These are phyloP conservation scores for Stephanocyclus meneghinianus DNA, from an alignment of 352 stramenopile species.

Conservation along the genomic window DNA sequence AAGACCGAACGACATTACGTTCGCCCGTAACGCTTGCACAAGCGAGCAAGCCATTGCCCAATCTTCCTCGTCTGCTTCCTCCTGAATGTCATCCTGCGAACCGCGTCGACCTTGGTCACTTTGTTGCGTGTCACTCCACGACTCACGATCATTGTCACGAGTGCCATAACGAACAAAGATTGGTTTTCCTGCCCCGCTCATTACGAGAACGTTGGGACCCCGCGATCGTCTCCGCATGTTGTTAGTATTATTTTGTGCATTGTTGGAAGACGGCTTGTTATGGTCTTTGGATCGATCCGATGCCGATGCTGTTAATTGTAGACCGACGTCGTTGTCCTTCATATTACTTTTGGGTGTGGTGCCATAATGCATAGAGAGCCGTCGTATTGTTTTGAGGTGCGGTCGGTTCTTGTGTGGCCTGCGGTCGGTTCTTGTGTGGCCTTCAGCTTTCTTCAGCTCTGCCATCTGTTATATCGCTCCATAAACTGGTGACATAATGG, in stretches of 20 bases:
- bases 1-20: slow-evolving; percentile 42
- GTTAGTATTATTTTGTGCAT: not conserved
- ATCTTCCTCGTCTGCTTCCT: slow-evolving; percentile 52
- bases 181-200: slow-evolving; percentile 71
- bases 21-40: slow-evolving; percentile 61
- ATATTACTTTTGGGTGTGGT: not conserved
- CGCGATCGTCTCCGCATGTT: not conserved
- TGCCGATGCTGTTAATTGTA: not conserved
- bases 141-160: not conserved
- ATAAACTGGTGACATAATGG: too few relatives aligned
- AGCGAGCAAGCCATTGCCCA: slow-evolving; percentile 59
- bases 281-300: not conserved
- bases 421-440: too few relatives aligned
- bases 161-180: slow-evolving; percentile 63
- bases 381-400: too few relatives aligned
- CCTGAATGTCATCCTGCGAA: slow-evolving; percentile 10
- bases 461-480: too few relatives aligned
- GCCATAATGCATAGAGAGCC: not conserved
- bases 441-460: too few relatives aligned
- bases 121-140: not conserved
- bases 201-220: slow-evolving; percentile 68
- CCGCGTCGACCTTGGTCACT: not conserved
- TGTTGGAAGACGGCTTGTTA: not conserved
- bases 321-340: not conserved
- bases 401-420: too few relatives aligned